A percentile compares a stretch with the other conserved stretches of the same genome.
These are phyloP conservation scores for Trypanosoma brucei DNA, from an alignment of 208 protist genomes.

Conservation along the genomic window DNA sequence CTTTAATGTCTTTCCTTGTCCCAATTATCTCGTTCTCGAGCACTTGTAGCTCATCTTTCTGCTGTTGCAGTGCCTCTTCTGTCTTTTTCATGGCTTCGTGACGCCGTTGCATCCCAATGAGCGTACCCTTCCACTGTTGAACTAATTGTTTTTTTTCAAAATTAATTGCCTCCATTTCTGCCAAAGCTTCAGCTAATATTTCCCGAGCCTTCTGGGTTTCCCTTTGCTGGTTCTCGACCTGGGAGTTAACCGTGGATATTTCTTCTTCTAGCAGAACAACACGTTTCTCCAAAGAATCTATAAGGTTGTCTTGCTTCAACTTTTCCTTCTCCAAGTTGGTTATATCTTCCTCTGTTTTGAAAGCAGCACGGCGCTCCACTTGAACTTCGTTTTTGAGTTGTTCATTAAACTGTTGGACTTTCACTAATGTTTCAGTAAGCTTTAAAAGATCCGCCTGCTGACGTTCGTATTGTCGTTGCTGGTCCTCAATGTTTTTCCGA, in stretches of 20 bases:
- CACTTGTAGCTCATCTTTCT: slow-evolving; percentile 86
- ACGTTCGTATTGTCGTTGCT: slow-evolving; percentile 81
- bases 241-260: slow-evolving; percentile 69
- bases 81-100: slow-evolving; percentile 91
- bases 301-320: slow-evolving; percentile 89
- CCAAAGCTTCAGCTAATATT: slow-evolving; percentile 88
- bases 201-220: slow-evolving; percentile 86
- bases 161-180: slow-evolving; percentile 93
- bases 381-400: slow-evolving; percentile 92
- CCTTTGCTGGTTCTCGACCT: slow-evolving; percentile 82
- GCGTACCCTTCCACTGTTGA: slow-evolving; percentile 91
- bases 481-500: slow-evolving; percentile 83
- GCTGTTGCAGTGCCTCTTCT: slow-evolving; percentile 88
- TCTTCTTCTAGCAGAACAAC: slow-evolving; percentile 84
- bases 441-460: slow-evolving; percentile 90
- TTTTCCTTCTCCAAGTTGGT: slow-evolving; percentile 91
- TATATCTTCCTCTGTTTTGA: slow-evolving; percentile 95
- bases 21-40: slow-evolving; percentile 93
- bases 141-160: slow-evolving; percentile 95
- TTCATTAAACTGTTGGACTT: slow-evolving; percentile 94
- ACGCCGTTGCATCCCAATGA: slow-evolving; percentile 92
- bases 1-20: slow-evolving; percentile 79
- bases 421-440: slow-evolving; percentile 84
- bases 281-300: slow-evolving; percentile 84
- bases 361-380: slow-evolving; percentile 90